Evolutionary conservation across 2,329 filamentous ascomycete species (phyloP).

Genomic region (Diaporthe caulivora): DNA sequence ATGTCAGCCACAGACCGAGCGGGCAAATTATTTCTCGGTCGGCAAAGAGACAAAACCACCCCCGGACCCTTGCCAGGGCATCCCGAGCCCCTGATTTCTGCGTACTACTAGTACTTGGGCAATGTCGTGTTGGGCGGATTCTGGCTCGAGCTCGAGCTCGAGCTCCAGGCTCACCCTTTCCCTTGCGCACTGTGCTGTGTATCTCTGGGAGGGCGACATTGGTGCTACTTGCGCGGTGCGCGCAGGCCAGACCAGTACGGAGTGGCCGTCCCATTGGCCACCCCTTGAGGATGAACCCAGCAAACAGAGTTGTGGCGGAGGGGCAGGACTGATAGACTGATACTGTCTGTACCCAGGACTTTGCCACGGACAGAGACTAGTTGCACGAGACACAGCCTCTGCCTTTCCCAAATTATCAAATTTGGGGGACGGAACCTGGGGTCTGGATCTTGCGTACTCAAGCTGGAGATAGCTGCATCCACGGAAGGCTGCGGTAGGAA

Average conservation of each 20-base stretch:
- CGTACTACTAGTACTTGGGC: slow-evolving; percentile 24
- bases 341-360: not conserved
- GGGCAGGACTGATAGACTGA: slow-evolving; percentile 13
- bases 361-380: slow-evolving; percentile 5
- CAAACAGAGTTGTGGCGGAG: slow-evolving; percentile 25
- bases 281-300: slow-evolving; percentile 4
- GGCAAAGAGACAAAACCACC: not conserved
- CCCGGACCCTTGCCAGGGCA: slow-evolving; percentile 24
- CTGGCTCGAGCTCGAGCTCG: slow-evolving; percentile 25
- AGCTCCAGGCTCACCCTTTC: slow-evolving; percentile 9
- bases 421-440: not conserved
- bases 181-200: slow-evolving; percentile 7
- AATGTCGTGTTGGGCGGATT: slow-evolving; percentile 28
- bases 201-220: not conserved
- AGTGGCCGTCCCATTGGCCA: slow-evolving; percentile 14
- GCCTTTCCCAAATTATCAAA: slow-evolving; percentile 11
- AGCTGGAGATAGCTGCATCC: not conserved
- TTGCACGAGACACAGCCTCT: slow-evolving; percentile 17
- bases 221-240: slow-evolving; percentile 6
- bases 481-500: not conserved
- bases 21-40: slow-evolving; percentile 28
- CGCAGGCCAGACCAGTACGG: not conserved
- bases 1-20: slow-evolving; percentile 18
- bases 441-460: not conserved
- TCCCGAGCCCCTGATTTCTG: slow-evolving; percentile 29